Base-by-base conservation (phyloP, 192 early-diverging fungal genomes). In the Rhizoclosmatium sp. region DNA sequence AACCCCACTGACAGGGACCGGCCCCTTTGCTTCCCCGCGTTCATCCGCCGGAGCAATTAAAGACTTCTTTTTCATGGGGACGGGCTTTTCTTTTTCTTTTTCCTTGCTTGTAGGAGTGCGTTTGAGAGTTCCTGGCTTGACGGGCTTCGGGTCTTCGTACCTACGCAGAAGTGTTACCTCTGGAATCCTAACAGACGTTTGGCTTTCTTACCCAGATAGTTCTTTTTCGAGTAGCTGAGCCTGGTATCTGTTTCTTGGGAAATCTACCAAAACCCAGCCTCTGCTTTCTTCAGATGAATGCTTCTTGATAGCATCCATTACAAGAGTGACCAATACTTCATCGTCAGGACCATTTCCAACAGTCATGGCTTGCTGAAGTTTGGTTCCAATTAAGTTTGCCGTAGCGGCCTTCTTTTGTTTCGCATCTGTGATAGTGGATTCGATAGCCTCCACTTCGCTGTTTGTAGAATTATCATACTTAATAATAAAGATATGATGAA, bases 71-170 rank as follows among this genome's bases (percentile, higher is more conserved):
- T 78, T 71, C 51, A 77, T 68, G 39, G 89, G 70, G 62, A 90
- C 90, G 2, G 87, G 77, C 59, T 88, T 81, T 4, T 85, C 85
- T 54, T 73, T 80, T 76, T 89, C 39, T n/a, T 75, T 79, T 9
- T 31, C 77, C 42, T 78, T 80, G 0, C 75, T 78, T 54, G 77
- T 83, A 21, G 84, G 80, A 41, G 81, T 78, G 42, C 90, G 69
- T 68, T 91, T 91, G 2, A 89, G 80, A 64, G 87, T 83, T 5
- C 88, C 86, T 51, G 79, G 84, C 75, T 90, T 91, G 16, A 87
- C 80, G 16, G 88, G 88, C 66, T 91, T 91, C 4, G 89, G 89
- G 62, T 91, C 90, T 72, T 91, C 90, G 73, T 91, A 90, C 2
- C 87, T 89, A 56, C 9, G 48, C 16, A 54, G 51, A 78, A 10